Evolutionary conservation across 306 rosid species (phyloP).

Genomic region (Vicia sativa): DNA sequence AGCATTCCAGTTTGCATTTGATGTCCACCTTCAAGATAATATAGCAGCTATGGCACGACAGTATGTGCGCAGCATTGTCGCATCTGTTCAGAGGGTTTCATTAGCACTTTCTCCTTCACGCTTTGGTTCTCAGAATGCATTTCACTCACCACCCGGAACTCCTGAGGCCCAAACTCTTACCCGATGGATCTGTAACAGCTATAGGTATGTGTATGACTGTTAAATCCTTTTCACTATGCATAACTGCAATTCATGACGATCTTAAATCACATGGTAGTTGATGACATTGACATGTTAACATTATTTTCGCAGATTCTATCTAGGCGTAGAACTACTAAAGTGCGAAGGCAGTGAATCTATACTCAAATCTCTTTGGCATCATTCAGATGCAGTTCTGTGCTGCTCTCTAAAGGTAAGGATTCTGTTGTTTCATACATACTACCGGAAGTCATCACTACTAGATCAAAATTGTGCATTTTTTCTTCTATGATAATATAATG

Average conservation of each 20-base stretch:
- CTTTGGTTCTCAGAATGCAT: conserved; percentile 62
- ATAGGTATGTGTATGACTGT: conserved; percentile 52
- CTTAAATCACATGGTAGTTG: too few relatives aligned
- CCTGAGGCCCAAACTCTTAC: conserved; percentile 94
- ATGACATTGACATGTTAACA: background rate
- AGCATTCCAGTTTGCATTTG: conserved; percentile 96
- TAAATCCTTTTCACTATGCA: conserved; percentile 3
- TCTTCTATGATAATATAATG: background rate
- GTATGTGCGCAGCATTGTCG: conserved; percentile 85
- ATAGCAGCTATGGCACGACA: conserved; percentile 91
- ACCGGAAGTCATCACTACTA: background rate
- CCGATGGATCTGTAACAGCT: conserved; percentile 83
- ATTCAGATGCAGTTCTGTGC: conserved; percentile 88
- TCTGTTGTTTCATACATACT: background rate
- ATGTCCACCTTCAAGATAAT: conserved; percentile 85
- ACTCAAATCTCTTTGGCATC: conserved; percentile 94
- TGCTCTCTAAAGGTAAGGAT: conserved; percentile 79
- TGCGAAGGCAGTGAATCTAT: conserved; percentile 75
- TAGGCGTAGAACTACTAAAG: conserved; percentile 86
- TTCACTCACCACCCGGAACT: conserved; percentile 74
- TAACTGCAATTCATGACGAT: background rate
- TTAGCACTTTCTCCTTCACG: conserved; percentile 85
- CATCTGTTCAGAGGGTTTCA: conserved; percentile 97
- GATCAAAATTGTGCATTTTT: background rate
- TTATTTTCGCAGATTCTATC: conserved; percentile 64